Evolutionary conservation across 1,284 basidiomycete species (phyloP).

Genomic region (Cryptococcus floricola): DNA sequence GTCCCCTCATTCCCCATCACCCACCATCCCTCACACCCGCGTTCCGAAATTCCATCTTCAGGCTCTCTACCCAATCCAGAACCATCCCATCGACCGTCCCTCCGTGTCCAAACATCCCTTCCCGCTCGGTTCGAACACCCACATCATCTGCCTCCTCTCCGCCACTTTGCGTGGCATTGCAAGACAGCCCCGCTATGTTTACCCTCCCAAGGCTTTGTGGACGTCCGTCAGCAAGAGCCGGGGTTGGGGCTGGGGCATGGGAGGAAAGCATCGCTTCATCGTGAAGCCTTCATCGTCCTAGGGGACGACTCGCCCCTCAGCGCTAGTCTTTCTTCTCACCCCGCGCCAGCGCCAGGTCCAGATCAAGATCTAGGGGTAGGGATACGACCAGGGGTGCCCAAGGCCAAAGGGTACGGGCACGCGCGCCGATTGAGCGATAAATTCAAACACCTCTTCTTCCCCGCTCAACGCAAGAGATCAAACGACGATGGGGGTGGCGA

Average conservation of each 20-base stretch:
- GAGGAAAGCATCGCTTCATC: neutral
- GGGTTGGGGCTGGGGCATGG: neutral
- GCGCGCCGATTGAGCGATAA: constrained; percentile 5
- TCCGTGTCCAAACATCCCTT: neutral
- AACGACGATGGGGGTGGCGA: neutral
- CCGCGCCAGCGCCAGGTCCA: too few species aligned
- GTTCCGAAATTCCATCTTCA: neutral
- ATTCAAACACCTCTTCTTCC: neutral
- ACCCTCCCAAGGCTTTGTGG: neutral
- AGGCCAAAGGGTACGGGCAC: neutral
- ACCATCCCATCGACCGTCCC: neutral
- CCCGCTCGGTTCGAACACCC: neutral
- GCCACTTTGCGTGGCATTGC: neutral
- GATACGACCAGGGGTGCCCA: neutral
- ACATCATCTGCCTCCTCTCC: neutral
- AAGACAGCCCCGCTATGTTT: neutral
- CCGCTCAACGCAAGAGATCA: neutral
- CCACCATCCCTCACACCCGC: neutral
- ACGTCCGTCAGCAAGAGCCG: neutral
- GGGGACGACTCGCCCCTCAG: neutral
- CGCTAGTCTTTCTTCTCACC: neutral
- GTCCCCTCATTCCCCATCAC: neutral
- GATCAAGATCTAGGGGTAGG: neutral
- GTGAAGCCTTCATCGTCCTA: constrained; percentile 1
- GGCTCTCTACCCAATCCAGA: neutral